phyloP scores from a whole-genome alignment of 148 eudicot genomes.

The Dianthus caryophyllus region DNA sequence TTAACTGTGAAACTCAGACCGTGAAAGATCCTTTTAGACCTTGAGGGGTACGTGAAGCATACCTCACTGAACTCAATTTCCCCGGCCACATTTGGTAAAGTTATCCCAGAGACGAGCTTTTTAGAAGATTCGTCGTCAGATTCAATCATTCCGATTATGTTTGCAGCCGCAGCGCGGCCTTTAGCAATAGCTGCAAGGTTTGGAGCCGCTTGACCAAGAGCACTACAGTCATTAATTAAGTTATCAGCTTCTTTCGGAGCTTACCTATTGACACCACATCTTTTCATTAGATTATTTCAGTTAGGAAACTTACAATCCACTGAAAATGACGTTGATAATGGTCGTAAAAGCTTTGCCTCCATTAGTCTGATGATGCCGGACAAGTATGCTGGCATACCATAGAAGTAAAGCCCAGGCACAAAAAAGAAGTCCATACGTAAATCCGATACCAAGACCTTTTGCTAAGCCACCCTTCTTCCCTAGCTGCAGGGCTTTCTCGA shows the following conservation, averaged over 20 bases:
- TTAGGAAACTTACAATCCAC: conserved; percentile 59
- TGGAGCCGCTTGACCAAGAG: conserved; percentile 78
- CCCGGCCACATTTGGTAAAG: conserved; percentile 37
- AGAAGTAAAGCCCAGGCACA: conserved; percentile 71
- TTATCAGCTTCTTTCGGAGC: not conserved
- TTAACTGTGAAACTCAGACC: conserved; percentile 45
- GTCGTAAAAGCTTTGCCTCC: conserved; percentile 75
- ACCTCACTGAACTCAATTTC: conserved; percentile 49
- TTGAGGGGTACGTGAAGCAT: conserved; percentile 57
- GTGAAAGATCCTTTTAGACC: conserved; percentile 46
- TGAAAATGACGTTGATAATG: conserved; percentile 59
- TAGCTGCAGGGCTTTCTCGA: conserved; percentile 43
- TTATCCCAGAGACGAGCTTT: conserved; percentile 22
- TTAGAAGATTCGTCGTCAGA: conserved; percentile 28
- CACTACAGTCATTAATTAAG: conserved; percentile 33
- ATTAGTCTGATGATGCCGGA: conserved; percentile 42
- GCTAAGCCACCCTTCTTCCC: conserved; percentile 64
- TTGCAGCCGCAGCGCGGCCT: conserved; percentile 54
- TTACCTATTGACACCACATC: not conserved
- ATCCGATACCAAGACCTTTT: conserved; percentile 71
- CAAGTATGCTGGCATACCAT: conserved; percentile 68
- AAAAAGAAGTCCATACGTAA: conserved; percentile 49
- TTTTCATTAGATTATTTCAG: not conserved
- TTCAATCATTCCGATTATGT: conserved; percentile 45
- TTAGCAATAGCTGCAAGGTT: conserved; percentile 60